Base-by-base conservation (phyloP, 2,329 filamentous ascomycete genomes). In the Penicillium sp. region DNA sequence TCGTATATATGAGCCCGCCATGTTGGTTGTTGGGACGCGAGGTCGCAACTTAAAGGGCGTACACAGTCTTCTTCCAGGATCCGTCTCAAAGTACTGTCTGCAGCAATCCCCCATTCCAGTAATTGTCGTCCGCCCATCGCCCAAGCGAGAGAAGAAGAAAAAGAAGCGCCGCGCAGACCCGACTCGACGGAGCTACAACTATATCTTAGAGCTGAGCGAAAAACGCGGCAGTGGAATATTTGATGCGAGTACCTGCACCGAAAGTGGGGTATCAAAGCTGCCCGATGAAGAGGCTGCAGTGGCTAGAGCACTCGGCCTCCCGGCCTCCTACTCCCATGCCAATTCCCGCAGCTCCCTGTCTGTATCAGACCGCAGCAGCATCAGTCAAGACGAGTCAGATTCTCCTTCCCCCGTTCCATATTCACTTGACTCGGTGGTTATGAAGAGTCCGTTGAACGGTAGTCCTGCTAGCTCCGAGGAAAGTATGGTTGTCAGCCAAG, bases 41-140 rank as follows among this genome's bases (percentile, higher is more conserved):
- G 92, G 92, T 42, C 85, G 91, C 51, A 93, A 89, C 33, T 81
- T 96, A 1, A 91, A 91, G 29, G 91, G 92, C 23, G 87, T 96
- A 53, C 92, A 96, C 70, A 90, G 91, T 44, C 79, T 96, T 26
- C 83, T 96, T 37, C 91, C 90, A 45, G 94, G 91, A 60, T 94
- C 90, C 0, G 92, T 96, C 40, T 95, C 91, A 23, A 96, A 96
- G 70, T 97, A 96, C 75, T 96, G 92, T 67, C 81, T 96, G 11
- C 92, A 97, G 70, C 92, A 96, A 71, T 96, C 90, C 1, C 92
- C 92, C 0, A 90, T 97, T 1, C 92, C 92, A 1, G 92, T 96
- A 7, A 92, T 96, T 26, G 92, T 97, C 28, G 92, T 96, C 9
- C 85, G 92, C 3, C 92, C 92, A 31, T 89, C 88, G 28, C 89